Evolutionary conservation across 441 rosid species (phyloP), one percentile per base, ranked within the genome.

Genomic region (Geranium incanum): DNA sequence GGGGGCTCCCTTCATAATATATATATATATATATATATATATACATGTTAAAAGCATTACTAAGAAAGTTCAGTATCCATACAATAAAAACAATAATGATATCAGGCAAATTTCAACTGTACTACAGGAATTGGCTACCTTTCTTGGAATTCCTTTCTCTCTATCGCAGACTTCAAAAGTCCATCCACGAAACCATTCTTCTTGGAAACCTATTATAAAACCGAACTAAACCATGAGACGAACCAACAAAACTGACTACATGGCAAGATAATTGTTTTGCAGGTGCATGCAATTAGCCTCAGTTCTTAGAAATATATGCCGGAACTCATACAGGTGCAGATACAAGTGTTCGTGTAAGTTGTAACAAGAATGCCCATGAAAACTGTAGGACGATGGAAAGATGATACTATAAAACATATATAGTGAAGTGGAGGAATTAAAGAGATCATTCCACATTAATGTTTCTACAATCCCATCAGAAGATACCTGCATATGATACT

Each of bases 61-160:
- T 7, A 18, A 59, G 16, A 7, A 59, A 59, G 64, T 19, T 59
- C 36, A 18, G 64, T 8, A 19, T 8, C 33, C 11, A 16, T 13
- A 59, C 6, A 57, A 16, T 57, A 59, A 59, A 41, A 41, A 41
- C 48, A n/a, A 59, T 19, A 59, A 5, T 59, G 4, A 59, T 59
- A 59, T 19, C 6, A 62, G 57, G n/a, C 70, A 66, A 39, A 66
- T 36, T 62, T 36, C 33, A 62, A 68, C 36, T 45, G 64, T 55
- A 68, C 69, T 36, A 57, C 72, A 75, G 71, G 45, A 76, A 41
- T 70, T 68, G 66, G 73, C 71, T 86, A 95, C 99, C 79, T 88
- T 76, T 89, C 89, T 76, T 91, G 92, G 67, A 72, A 75, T 74
- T 79, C 89, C 86, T 84, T 91, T 39, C 77, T 78, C 78, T 84